Evolutionary conservation across 1,139 yeast species (phyloP).

Genomic region (Pichia sp.): DNA sequence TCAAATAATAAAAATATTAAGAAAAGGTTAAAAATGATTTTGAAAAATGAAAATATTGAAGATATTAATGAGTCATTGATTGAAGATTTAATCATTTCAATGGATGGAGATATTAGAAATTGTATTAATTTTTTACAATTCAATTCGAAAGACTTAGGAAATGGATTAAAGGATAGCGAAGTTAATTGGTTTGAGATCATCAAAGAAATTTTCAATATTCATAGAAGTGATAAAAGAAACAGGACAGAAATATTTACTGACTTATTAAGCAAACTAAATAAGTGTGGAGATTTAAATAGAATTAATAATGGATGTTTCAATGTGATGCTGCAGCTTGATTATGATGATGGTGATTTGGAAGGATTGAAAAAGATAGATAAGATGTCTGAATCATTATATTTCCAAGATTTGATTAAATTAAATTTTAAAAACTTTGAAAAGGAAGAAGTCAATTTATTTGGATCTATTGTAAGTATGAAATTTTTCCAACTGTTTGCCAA

Average conservation of each 20-base stretch:
- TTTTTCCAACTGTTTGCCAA: constrained; percentile 54
- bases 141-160: constrained; percentile 26
- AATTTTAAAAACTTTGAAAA: constrained; percentile 27
- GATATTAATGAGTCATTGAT: constrained; percentile 33
- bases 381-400: constrained; percentile 73
- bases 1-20: constrained; percentile 48
- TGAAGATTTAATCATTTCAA: constrained; percentile 55
- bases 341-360: constrained; percentile 42
- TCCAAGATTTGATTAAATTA: constrained; percentile 48
- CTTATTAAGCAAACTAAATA: constrained; percentile 41
- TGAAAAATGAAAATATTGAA: constrained; percentile 37
- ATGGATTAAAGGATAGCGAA: constrained; percentile 43
- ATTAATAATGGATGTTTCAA: constrained; percentile 71
- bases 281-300: constrained; percentile 48
- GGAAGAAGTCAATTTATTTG: constrained; percentile 50
- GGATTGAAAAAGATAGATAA: constrained; percentile 53
- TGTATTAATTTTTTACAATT: constrained; percentile 83
- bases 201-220: constrained; percentile 42
- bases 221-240: constrained; percentile 28
- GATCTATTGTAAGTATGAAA: constrained; percentile 53
- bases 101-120: constrained; percentile 83
- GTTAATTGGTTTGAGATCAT: constrained; percentile 57
- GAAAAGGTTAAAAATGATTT: constrained; percentile 44
- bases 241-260: constrained; percentile 43
- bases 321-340: constrained; percentile 32